phyloP scores from a whole-genome alignment of 257 asterid species.

The Linaria vulgaris region DNA sequence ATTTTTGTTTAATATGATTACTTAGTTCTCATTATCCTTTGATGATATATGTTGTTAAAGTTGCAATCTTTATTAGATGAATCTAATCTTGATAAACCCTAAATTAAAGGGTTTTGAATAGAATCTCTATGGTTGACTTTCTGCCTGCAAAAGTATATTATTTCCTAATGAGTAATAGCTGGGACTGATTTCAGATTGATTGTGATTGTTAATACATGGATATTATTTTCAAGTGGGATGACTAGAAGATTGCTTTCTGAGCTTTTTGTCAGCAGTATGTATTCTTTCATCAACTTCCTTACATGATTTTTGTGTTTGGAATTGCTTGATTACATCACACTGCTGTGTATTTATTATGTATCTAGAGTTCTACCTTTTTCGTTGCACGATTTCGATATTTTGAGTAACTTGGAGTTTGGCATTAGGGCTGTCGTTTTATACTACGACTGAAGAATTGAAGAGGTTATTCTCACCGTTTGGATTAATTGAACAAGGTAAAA shows the following conservation, averaged over 20 bases:
- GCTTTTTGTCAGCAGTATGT: conserved; percentile 66
- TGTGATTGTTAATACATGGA: neutral
- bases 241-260: conserved; percentile 44
- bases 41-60: neutral
- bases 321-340: too few relatives aligned
- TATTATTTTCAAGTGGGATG: conserved; percentile 34
- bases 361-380: too few relatives aligned
- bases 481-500: conserved; percentile 49
- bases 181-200: conserved; percentile 4
- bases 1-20: neutral
- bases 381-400: neutral
- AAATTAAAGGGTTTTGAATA: neutral
- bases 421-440: conserved; percentile 72
- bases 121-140: conserved; percentile 14
- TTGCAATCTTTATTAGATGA: neutral
- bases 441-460: conserved; percentile 49
- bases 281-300: neutral
- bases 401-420: conserved; percentile 13
- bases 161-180: neutral
- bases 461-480: conserved; percentile 66
- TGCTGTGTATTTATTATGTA: too few relatives aligned
- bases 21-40: neutral
- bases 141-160: too few relatives aligned
- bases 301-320: neutral
- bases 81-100: neutral